Evolutionary conservation across 805 yeast species (phyloP), one percentile per base, ranked within the genome.

Genomic region (Wickerhamomyces bisporus): DNA sequence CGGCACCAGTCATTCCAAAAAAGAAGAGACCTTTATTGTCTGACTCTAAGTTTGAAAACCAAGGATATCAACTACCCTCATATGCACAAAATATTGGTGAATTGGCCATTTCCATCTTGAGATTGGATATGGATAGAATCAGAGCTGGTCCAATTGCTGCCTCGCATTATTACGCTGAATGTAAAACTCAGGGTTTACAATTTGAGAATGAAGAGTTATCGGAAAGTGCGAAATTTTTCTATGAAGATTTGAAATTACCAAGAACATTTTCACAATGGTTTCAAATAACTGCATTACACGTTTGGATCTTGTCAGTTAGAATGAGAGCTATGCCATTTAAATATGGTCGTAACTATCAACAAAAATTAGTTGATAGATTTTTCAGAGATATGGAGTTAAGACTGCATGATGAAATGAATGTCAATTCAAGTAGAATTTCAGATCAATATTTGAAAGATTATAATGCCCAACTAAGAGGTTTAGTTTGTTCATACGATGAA

Each of bases 131-230:
- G 94, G 98, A 91, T 66, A 77, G 77, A 46, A 75, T 89, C 27
- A 75, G 98, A 55, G 84, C 97, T 0, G 98, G 97, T 20, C 88
- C 97, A 1, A 81, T 91, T 47, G 96, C 96, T 5, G 98, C 97
- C 8, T 82, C 89, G 3, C 71, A 74, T 40, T 93, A 89, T 62
- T 84, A 86, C 55, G 87, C 84, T 35, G 79, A 84, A 61, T 88
- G 96, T 65, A 87, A 87, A 59, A 75, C 69, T 31, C 97, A 88
- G 63, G 96, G 86, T 4, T 62, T 85, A 50, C 84, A 76, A 59
- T 81, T 73, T 47, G 85, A 81, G n/a, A 71, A 81, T 42, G 89
- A 82, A 55, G 80, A 77, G 27, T 65, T 85, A 29, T 73, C 85
- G 4, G 78, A 75, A 15, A 73, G 85, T 5, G 96, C 96, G 2